Conservation (phyloP, 1,139 yeast species). For the Zygoascus hellenicus region DNA sequence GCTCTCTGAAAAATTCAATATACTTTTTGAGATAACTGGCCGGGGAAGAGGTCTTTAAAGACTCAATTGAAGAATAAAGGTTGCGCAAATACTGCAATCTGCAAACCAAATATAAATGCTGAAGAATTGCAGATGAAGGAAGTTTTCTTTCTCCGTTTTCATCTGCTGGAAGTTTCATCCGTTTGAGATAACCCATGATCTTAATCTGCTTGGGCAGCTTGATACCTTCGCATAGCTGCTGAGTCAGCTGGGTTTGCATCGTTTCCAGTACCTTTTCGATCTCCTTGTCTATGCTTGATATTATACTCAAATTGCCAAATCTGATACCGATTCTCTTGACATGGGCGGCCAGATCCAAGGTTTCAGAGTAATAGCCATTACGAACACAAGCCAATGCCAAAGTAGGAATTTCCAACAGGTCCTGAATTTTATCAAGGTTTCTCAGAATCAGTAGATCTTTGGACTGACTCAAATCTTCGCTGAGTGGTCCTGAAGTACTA, state of each 20-base stretch:
- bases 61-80: slow-evolving; percentile 51
- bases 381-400: slow-evolving; percentile 75
- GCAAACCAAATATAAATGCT: slow-evolving; percentile 33
- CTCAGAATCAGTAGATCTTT: slow-evolving; percentile 44
- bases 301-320: slow-evolving; percentile 56
- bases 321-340: slow-evolving; percentile 61
- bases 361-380: slow-evolving; percentile 85
- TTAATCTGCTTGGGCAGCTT: slow-evolving; percentile 74
- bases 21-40: slow-evolving; percentile 71
- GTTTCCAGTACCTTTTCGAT: slow-evolving; percentile 35
- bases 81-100: slow-evolving; percentile 32
- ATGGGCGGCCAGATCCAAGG: slow-evolving; percentile 71
- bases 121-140: slow-evolving; percentile 15
- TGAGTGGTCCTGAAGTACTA: not conserved
- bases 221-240: slow-evolving; percentile 65
- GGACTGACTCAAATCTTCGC: slow-evolving; percentile 6
- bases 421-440: slow-evolving; percentile 68
- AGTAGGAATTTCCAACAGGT: slow-evolving; percentile 77
- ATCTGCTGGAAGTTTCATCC: slow-evolving; percentile 35
- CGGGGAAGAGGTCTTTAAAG: slow-evolving; percentile 44
- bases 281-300: slow-evolving; percentile 43
- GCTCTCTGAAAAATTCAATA: slow-evolving; percentile 79
- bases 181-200: slow-evolving; percentile 66
- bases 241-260: slow-evolving; percentile 52
- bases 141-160: slow-evolving; percentile 13